phyloP scores from a whole-genome alignment of 108 stramenopile genomes.

The Cylindrotheca closterium region DNA sequence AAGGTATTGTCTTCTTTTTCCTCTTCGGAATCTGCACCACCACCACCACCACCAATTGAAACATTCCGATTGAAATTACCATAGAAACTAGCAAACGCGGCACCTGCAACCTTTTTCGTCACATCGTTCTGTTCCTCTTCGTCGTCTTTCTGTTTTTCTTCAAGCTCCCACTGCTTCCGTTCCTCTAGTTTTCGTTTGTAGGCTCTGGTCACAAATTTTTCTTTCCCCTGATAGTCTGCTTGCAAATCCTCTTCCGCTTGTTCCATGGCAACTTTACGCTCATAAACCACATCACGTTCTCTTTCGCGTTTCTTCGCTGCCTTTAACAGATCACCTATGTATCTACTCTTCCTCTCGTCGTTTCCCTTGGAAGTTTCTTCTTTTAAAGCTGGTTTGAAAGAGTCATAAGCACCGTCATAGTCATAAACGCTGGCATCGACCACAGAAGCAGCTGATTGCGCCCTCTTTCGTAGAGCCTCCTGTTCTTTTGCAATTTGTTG shows the following conservation, averaged over 20 bases:
- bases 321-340: conserved; percentile 62
- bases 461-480: conserved; percentile 61
- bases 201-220: conserved; percentile 73
- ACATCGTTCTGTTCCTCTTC: conserved; percentile 67
- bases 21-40: not conserved
- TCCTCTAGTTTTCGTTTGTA: conserved; percentile 77
- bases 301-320: conserved; percentile 51
- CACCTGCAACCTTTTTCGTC: conserved; percentile 42
- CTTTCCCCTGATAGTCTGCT: conserved; percentile 64
- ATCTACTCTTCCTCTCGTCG: conserved; percentile 45
- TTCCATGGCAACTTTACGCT: conserved; percentile 66
- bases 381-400: conserved; percentile 25
- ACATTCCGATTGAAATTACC: conserved; percentile 62
- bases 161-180: conserved; percentile 64
- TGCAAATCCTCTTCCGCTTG: conserved; percentile 54
- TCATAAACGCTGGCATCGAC: conserved; percentile 46
- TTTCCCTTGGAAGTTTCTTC: conserved; percentile 2
- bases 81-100: conserved; percentile 57
- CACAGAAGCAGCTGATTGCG: conserved; percentile 36
- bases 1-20: not conserved
- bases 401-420: conserved; percentile 76
- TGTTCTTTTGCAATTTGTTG: conserved; percentile 66
- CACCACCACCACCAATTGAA: conserved; percentile 37
- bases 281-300: conserved; percentile 67
- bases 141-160: conserved; percentile 49